Conservation (phyloP, 768 basidiomycete genomes). For the Tulasnella sp. region DNA sequence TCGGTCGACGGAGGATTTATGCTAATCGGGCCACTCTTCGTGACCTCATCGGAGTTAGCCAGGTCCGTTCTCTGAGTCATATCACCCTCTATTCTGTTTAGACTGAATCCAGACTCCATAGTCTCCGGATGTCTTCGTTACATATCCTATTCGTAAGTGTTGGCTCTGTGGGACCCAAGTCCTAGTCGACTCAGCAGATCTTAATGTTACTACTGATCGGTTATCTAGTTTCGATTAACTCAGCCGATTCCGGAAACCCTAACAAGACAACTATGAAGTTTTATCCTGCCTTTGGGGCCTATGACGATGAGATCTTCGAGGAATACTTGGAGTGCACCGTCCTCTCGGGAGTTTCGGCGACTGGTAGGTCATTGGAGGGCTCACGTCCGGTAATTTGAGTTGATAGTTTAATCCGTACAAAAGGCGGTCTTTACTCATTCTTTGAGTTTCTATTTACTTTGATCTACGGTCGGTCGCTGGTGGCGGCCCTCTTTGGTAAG, state of each 20-base stretch:
- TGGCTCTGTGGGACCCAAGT: too few species aligned
- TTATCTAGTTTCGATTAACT: neutral
- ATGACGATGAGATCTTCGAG: neutral
- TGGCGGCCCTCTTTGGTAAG: neutral
- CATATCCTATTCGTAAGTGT: too few species aligned
- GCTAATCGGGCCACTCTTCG: too few species aligned
- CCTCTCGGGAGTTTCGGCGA: neutral
- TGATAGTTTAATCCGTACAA: neutral
- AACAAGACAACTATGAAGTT: neutral
- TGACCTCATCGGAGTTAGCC: too few species aligned
- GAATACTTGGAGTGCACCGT: neutral
- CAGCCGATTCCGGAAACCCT: neutral
- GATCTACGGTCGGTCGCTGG: neutral
- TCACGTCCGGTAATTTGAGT: neutral
- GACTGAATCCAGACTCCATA: too few species aligned
- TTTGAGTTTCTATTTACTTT: neutral
- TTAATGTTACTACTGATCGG: neutral
- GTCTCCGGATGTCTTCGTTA: too few species aligned
- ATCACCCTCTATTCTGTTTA: too few species aligned
- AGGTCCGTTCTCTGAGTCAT: too few species aligned
- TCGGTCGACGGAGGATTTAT: too few species aligned
- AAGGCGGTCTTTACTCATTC: neutral
- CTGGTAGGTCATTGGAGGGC: neutral
- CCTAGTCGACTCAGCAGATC: neutral
- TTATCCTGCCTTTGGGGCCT: neutral